These are phyloP conservation scores for Fusarium xylarioides DNA, from an alignment of 2,329 filamentous ascomycete species.

Conservation along the genomic window DNA sequence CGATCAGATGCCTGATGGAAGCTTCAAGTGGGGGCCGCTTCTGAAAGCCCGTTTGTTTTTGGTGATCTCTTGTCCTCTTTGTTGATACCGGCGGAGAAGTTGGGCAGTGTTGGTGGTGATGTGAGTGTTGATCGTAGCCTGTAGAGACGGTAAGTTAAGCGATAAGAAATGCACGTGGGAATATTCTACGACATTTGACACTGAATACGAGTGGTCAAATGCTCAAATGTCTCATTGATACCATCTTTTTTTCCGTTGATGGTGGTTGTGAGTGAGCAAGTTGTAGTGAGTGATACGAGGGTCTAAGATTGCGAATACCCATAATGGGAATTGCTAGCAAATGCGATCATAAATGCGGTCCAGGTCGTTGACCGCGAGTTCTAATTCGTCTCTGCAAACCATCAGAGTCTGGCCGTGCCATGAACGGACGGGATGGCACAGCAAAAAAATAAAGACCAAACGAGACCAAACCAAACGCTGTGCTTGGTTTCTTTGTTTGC, in stretches of 20 bases:
- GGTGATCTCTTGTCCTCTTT: neutral
- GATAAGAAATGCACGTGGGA: conserved; percentile 21
- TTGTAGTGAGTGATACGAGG: neutral
- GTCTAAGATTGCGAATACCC: conserved; percentile 11
- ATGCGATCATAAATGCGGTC: neutral
- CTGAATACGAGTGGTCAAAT: neutral
- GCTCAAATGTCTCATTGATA: neutral
- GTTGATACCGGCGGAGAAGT: conserved; percentile 15
- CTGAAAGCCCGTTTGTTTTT: conserved; percentile 15
- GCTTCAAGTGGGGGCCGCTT: conserved; percentile 28
- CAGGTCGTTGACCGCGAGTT: neutral
- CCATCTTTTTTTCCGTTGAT: neutral
- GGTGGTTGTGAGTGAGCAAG: neutral
- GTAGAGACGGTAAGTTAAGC: conserved; percentile 3
- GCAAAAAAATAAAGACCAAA: neutral
- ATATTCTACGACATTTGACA: neutral
- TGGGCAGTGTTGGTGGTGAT: conserved; percentile 5
- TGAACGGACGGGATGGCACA: neutral
- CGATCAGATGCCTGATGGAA: conserved; percentile 30
- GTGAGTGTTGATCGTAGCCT: conserved; percentile 23
- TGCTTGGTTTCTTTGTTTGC: conserved; percentile 16
- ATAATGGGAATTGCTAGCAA: conserved; percentile 11
- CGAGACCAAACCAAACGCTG: neutral
- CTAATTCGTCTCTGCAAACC: conserved; percentile 2
- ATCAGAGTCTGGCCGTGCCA: neutral